A percentile compares a stretch with the other conserved stretches of the same genome.
Conservation (phyloP, 257 asterid species). For the Gynochthodes officinalis region DNA sequence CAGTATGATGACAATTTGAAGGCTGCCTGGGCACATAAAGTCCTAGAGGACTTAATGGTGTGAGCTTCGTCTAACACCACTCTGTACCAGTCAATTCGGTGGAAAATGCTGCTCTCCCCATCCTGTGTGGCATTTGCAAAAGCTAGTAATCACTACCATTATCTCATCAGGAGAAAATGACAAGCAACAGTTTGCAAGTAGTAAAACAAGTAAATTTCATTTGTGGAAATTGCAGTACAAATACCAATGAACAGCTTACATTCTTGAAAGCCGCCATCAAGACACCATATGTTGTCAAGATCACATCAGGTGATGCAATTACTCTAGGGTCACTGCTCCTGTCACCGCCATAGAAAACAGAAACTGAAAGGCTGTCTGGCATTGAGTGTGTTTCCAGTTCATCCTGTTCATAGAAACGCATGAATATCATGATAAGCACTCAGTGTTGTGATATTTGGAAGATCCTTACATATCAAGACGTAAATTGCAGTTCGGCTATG, state of each 20-base stretch:
- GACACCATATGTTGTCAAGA: conserved; percentile 84
- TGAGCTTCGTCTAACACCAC: conserved; percentile 91
- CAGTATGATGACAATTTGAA: conserved; percentile 64
- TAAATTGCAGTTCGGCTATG: too few relatives aligned
- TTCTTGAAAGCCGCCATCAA: conserved; percentile 55
- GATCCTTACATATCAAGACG: background rate
- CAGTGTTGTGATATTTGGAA: background rate
- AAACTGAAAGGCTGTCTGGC: conserved; percentile 55
- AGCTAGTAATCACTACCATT: background rate
- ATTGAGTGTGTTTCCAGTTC: conserved; percentile 69
- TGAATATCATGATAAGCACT: background rate
- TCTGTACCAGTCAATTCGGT: conserved; percentile 78
- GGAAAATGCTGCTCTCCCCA: conserved; percentile 53
- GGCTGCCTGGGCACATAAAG: conserved; percentile 73
- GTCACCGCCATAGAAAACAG: conserved; percentile 73
- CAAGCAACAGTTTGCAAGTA: background rate
- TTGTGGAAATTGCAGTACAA: background rate
- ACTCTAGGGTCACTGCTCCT: conserved; percentile 50
- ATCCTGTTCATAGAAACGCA: conserved; percentile 37
- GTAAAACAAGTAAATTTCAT: background rate
- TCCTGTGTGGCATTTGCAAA: conserved; percentile 33
- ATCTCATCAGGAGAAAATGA: background rate
- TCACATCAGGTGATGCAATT: conserved; percentile 69
- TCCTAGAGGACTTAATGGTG: conserved; percentile 67
- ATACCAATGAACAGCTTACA: conserved; percentile 34